These are phyloP conservation scores for Lactarius trivialis DNA, from an alignment of 768 basidiomycete species.

Conservation along the genomic window DNA sequence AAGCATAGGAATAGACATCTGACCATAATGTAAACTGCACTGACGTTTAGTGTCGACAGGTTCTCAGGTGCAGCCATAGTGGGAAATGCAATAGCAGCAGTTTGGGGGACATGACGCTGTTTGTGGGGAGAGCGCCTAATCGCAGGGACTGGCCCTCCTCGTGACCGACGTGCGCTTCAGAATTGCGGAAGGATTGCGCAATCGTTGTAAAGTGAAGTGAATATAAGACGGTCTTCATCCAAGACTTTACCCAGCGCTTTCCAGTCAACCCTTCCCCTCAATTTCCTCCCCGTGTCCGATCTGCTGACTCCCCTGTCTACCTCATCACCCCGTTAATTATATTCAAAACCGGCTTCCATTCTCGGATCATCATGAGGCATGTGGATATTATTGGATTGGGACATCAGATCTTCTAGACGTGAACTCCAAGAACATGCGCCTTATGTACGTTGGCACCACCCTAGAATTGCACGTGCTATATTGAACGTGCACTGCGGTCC, in stretches of 20 bases:
- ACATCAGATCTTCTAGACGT: not conserved
- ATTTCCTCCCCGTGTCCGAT: not conserved
- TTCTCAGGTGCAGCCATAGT: not conserved
- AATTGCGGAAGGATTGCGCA: constrained; percentile 21
- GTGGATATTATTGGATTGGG: not conserved
- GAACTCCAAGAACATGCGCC: not conserved
- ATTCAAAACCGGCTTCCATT: constrained; percentile 5
- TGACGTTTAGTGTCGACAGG: not conserved
- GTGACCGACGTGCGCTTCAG: not conserved
- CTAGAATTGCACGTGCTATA: constrained; percentile 5
- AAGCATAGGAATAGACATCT: not conserved
- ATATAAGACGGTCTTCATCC: not conserved
- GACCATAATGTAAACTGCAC: not conserved
- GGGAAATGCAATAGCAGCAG: not conserved
- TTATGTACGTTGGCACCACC: not conserved
- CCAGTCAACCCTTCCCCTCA: not conserved
- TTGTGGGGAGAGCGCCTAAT: not conserved
- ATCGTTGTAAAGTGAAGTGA: constrained; percentile 3
- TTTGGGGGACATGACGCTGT: not conserved
- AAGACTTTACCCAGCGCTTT: not conserved
- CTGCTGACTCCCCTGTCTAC: not conserved
- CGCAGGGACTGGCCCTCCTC: not conserved
- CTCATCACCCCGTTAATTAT: not conserved
- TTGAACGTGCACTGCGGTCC: not conserved
- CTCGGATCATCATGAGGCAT: not conserved